phyloP scores from a whole-genome alignment of 169 alveolate genomes.

The Plasmodium falciparum region DNA sequence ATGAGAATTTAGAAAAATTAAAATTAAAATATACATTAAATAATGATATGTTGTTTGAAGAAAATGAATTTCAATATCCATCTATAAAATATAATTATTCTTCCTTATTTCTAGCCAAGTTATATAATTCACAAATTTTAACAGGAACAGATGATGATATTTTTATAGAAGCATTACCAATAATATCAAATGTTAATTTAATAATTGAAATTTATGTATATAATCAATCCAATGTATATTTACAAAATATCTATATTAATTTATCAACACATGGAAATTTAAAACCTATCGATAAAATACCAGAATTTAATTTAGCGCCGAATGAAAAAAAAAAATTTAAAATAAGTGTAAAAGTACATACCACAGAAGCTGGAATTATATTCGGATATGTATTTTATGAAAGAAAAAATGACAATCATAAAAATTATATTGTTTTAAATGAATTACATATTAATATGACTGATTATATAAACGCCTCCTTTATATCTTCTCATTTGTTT shows the following conservation, averaged over 20 bases:
- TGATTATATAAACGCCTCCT: constrained; percentile 91
- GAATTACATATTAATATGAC: constrained; percentile 91
- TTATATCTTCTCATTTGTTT: constrained; percentile 90
- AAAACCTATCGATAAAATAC: constrained; percentile 89
- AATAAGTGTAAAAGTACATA: constrained; percentile 86
- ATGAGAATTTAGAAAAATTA: constrained; percentile 50
- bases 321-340: constrained; percentile 83
- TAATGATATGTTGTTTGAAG: constrained; percentile 64
- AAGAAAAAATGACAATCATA: constrained; percentile 80
- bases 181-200: constrained; percentile 92
- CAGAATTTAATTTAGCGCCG: constrained; percentile 89
- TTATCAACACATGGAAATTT: constrained; percentile 90
- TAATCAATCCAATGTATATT: constrained; percentile 90
- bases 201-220: constrained; percentile 89
- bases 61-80: constrained; percentile 58
- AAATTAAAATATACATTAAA: constrained; percentile 57
- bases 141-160: constrained; percentile 95
- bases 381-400: constrained; percentile 95
- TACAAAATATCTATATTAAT: constrained; percentile 93
- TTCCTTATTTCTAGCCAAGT: constrained; percentile 36
- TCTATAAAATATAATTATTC: constrained; percentile 27
- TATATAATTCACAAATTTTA: constrained; percentile 72
- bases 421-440: constrained; percentile 88
- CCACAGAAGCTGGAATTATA: constrained; percentile 92
- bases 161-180: constrained; percentile 93